These are phyloP conservation scores for Sordariomycetes sp. DNA, from an alignment of 2,329 filamentous ascomycete genomes.

Conservation along the genomic window DNA sequence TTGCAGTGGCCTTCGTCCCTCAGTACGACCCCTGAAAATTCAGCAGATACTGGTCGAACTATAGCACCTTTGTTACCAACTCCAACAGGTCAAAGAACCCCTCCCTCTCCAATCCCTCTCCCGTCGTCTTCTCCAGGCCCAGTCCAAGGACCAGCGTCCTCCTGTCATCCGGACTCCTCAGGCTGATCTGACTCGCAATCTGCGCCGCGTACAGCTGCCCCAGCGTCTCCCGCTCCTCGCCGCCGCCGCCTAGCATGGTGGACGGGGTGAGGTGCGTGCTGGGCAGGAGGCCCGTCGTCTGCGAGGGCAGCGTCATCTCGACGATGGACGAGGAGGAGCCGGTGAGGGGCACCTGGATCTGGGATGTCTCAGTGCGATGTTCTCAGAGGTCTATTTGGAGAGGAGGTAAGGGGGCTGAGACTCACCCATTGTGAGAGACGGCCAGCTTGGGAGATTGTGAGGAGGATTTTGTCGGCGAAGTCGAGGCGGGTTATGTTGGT, in stretches of 20 bases:
- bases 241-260: conserved; percentile 77
- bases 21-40: no score
- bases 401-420: conserved; percentile 4
- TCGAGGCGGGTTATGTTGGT: conserved; percentile 66
- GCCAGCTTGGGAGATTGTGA: conserved; percentile 82
- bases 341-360: conserved; percentile 75
- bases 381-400: background rate
- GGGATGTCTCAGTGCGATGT: background rate
- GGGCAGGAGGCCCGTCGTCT: conserved; percentile 51
- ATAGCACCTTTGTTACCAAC: conserved; percentile 49
- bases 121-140: conserved; percentile 41
- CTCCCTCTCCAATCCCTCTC: conserved; percentile 41
- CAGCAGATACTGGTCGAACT: conserved; percentile 2
- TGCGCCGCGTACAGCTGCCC: conserved; percentile 87
- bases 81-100: conserved; percentile 58
- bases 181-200: conserved; percentile 70
- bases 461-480: conserved; percentile 84
- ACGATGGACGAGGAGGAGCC: conserved; percentile 54
- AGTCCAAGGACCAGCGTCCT: conserved; percentile 54
- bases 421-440: conserved; percentile 85
- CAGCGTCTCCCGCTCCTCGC: conserved; percentile 67
- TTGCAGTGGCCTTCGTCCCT: no score
- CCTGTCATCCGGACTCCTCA: conserved; percentile 56
- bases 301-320: conserved; percentile 46
- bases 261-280: conserved; percentile 76